Evolutionary conservation across 1,284 basidiomycete species (phyloP).

Genomic region (Apiotrichum brassicae): DNA sequence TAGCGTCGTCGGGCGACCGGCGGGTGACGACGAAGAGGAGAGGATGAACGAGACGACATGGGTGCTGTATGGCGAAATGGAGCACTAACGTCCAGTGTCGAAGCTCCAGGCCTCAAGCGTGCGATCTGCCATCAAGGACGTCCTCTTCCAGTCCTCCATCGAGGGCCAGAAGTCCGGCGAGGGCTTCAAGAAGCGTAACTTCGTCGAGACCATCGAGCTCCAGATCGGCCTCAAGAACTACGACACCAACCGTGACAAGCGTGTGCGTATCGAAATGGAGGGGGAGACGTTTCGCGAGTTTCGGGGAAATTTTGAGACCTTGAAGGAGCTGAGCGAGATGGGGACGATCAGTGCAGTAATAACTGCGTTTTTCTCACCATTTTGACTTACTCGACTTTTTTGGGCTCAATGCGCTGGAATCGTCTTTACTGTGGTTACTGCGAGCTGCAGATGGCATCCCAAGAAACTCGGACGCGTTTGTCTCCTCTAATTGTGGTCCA

Average conservation of each 20-base stretch:
- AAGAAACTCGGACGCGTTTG: too few species aligned
- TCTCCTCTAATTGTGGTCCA: too few species aligned
- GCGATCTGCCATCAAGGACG: conserved; percentile 87
- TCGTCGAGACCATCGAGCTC: conserved; percentile 74
- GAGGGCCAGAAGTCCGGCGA: conserved; percentile 44
- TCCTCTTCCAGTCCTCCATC: conserved; percentile 60
- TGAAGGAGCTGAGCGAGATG: too few species aligned
- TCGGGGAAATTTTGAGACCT: too few species aligned
- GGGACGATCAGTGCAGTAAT: too few species aligned
- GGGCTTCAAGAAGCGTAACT: conserved; percentile 56
- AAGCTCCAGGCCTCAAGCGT: conserved; percentile 98
- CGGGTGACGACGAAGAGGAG: not conserved
- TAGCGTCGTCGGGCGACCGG: not conserved
- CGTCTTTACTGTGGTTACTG: too few species aligned
- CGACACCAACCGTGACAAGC: conserved; percentile 70
- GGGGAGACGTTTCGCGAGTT: too few species aligned
- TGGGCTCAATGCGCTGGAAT: too few species aligned
- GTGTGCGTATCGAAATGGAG: conserved; percentile 38
- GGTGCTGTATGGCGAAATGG: not conserved
- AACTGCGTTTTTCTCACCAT: too few species aligned
- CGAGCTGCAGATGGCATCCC: too few species aligned
- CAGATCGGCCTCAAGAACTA: conserved; percentile 98
- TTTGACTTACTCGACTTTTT: too few species aligned
- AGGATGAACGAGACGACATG: not conserved
- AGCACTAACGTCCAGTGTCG: conserved; percentile 3